Evolutionary conservation across 2,329 filamentous ascomycete genomes (phyloP).

Genomic region (Sphaceloma murrayae): DNA sequence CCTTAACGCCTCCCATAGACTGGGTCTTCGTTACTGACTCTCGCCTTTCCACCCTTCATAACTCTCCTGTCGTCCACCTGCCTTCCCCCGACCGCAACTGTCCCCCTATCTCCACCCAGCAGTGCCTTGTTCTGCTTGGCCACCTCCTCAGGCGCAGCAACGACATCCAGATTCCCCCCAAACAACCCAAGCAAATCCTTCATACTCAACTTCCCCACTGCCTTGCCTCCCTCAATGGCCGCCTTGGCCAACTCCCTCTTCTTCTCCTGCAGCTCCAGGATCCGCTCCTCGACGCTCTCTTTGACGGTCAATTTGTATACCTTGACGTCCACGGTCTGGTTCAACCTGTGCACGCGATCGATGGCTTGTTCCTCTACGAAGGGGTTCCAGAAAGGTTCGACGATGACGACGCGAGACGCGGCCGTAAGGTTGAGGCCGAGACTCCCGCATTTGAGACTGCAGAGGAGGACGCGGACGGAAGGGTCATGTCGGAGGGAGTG

Average conservation of each 20-base stretch:
- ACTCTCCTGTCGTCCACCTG: constrained; percentile 16
- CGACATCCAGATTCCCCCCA: constrained; percentile 54
- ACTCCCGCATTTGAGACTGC: constrained; percentile 87
- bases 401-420: constrained; percentile 82
- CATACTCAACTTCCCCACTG: constrained; percentile 75
- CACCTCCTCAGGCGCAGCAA: constrained; percentile 33
- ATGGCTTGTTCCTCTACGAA: constrained; percentile 99
- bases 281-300: constrained; percentile 83
- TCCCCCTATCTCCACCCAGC: constrained; percentile 24
- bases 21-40: constrained; percentile 26
- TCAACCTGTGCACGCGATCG: constrained; percentile 95
- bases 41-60: constrained; percentile 21
- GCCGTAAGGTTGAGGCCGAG: constrained; percentile 90
- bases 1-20: constrained; percentile 31
- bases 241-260: constrained; percentile 87
- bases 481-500: constrained; percentile 64
- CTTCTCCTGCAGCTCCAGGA: constrained; percentile 86
- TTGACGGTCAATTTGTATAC: constrained; percentile 90
- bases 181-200: constrained; percentile 91
- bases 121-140: constrained; percentile 32
- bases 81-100: constrained; percentile 4
- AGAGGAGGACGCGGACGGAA: constrained; percentile 72
- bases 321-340: constrained; percentile 86
- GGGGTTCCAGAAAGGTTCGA: constrained; percentile 97
- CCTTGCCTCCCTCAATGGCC: constrained; percentile 75